phyloP scores from a whole-genome alignment of 75 land plant genomes.

The Pinus tabuliformis region DNA sequence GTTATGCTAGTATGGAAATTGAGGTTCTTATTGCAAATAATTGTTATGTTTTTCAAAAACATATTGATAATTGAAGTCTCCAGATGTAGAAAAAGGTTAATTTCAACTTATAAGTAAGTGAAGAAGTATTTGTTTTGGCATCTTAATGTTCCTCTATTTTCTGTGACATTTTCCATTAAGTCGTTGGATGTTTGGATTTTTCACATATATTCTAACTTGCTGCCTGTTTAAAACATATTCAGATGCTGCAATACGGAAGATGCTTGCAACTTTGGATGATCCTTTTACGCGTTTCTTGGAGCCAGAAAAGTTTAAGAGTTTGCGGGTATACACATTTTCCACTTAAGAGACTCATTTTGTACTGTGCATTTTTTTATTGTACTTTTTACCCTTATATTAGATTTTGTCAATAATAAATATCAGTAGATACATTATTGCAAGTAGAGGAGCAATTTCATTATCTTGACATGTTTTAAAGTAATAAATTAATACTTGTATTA shows the following conservation, averaged over 20 bases:
- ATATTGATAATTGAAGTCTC: not conserved
- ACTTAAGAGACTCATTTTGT: not conserved
- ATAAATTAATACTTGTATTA: not conserved
- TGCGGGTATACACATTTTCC: slow-evolving; percentile 61
- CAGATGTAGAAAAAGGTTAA: not conserved
- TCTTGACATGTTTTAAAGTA: not conserved
- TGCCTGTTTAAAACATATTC: slow-evolving; percentile 3
- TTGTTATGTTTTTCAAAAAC: not conserved
- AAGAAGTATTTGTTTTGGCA: not conserved
- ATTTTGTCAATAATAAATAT: not conserved
- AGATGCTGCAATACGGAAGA: slow-evolving; percentile 91
- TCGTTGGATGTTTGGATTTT: not conserved
- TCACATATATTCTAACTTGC: not conserved
- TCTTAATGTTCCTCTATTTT: not conserved
- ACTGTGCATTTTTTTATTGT: not conserved
- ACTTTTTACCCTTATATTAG: not conserved
- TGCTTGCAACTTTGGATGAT: slow-evolving; percentile 89
- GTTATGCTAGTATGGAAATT: not conserved
- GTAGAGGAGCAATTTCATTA: not conserved
- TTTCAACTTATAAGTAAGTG: not conserved
- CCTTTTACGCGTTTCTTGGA: slow-evolving; percentile 97
- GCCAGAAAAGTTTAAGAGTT: slow-evolving; percentile 88
- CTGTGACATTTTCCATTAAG: not conserved
- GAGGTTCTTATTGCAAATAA: not conserved
- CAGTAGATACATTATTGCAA: not conserved